phyloP scores from a whole-genome alignment of 2,329 filamentous ascomycete species.

The Eurotiales sp. region DNA sequence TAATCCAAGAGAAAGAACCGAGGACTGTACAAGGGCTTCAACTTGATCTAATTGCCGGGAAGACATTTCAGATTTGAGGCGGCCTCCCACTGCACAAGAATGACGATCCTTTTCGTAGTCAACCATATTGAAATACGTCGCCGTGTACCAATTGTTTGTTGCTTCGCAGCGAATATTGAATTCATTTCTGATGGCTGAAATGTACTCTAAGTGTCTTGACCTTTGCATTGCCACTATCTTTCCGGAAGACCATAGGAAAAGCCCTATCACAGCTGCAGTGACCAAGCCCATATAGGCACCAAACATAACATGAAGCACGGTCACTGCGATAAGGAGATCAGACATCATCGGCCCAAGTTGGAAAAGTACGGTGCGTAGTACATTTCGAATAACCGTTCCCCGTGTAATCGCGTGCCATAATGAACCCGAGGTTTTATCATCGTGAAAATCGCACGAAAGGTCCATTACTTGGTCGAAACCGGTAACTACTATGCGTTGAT shows the following conservation, averaged over 20 bases:
- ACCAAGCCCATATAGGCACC: constrained; percentile 58
- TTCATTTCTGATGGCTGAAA: constrained; percentile 46
- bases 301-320: constrained; percentile 60
- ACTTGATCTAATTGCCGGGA: constrained; percentile 31
- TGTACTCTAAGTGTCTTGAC: constrained; percentile 34
- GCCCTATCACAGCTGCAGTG: constrained; percentile 43
- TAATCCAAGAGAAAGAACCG: constrained; percentile 47
- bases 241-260: constrained; percentile 52
- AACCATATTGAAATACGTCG: constrained; percentile 56
- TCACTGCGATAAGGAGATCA: constrained; percentile 59
- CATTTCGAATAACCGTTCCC: constrained; percentile 55
- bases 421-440: constrained; percentile 61
- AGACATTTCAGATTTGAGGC: constrained; percentile 34
- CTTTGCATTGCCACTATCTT: constrained; percentile 38
- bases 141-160: constrained; percentile 58
- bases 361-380: constrained; percentile 60
- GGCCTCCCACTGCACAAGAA: constrained; percentile 32
- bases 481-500: constrained; percentile 55
- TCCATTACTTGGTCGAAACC: constrained; percentile 66
- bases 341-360: constrained; percentile 59
- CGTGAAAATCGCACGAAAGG: constrained; percentile 69
- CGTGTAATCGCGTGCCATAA: constrained; percentile 63
- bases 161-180: constrained; percentile 56
- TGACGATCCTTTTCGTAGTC: constrained; percentile 53
- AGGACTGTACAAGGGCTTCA: constrained; percentile 41